Base-by-base conservation (phyloP, 192 early-diverging fungal genomes). In the Coemansia sp. region DNA sequence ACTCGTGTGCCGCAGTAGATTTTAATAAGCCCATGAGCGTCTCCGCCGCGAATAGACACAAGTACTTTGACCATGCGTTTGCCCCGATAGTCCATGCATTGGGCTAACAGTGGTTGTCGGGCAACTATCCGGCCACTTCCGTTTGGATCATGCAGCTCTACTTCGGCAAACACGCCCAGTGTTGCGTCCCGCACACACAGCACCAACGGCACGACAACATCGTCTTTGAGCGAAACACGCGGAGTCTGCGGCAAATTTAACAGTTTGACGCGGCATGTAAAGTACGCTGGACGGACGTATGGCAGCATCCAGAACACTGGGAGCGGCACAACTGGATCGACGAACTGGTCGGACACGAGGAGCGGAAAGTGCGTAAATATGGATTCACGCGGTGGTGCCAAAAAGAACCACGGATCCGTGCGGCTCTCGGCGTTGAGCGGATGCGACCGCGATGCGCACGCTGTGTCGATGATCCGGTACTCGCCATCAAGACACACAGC, bases 291-390 rank as follows among this genome's bases (percentile, higher is more conserved):
- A 2, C 82, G 74, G 51, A 81, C 68, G 38, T 81, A 83, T 6
- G 82, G 82, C n/a, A 83, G 71, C 71, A 70, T 66, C 82, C 82
- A 83, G 65, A 81, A 83, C 4, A 72, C 68, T 9, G 82, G 65
- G 41, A 81, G 67, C 23, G 82, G 65, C 10, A 83, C 71, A 1
- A 74, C 66, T 0, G 82, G 82, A 29, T 83, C 71, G 19, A 83
- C 58, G 47, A 81, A 83, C 64, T 83, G 82, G 41, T 81, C 68
- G 5, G 26, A 54, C 0, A 65, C 50, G 4, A 65, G 11, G 9
- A 69, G 41, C 9, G 82, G 78, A 38, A 66, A 83, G 54, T 83
- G 82, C 56, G 82, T 83, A 53, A 68, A 83, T 23, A 83, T 68
- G 4, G 68, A 49, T 20, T 83, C 78, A 35, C 76, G 73, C 12